Percentiles rank a stretch among this genome's conserved stretches.
Conservation (phyloP, 2,329 filamentous ascomycete genomes). For the Tolypocladium cylindrosporum region DNA sequence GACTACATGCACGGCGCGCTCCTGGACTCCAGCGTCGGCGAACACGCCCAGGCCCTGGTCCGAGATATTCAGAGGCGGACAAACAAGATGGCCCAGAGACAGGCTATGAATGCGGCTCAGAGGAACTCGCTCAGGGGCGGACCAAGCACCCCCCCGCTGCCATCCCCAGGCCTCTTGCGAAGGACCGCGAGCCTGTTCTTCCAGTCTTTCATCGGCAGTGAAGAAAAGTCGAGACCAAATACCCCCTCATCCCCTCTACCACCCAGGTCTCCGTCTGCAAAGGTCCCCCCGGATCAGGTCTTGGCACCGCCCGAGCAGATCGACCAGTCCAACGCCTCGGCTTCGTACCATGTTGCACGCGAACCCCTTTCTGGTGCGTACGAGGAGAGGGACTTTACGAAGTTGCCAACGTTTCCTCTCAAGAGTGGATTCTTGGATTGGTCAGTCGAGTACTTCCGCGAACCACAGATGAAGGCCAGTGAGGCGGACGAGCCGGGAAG, state of each 20-base stretch:
- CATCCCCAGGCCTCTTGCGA: constrained; percentile 49
- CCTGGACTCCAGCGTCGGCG: constrained; percentile 65
- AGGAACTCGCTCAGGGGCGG: constrained; percentile 30
- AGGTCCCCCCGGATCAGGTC: constrained; percentile 30
- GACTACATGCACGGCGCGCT: constrained; percentile 76
- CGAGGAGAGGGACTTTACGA: constrained; percentile 47
- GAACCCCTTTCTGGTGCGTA: constrained; percentile 75
- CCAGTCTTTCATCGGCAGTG: constrained; percentile 43
- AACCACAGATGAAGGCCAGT: constrained; percentile 94
- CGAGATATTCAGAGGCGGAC: constrained; percentile 56
- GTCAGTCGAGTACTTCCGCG: constrained; percentile 95
- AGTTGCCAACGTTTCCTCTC: constrained; percentile 60
- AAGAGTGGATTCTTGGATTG: constrained; percentile 82
- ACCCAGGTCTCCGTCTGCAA: constrained; percentile 21
- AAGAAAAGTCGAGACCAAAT: constrained; percentile 28
- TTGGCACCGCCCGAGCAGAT: constrained; percentile 61
- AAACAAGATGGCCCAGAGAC: constrained; percentile 35
- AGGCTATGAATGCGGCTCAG: constrained; percentile 29
- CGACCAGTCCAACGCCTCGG: constrained; percentile 54
- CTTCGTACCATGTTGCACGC: constrained; percentile 66
- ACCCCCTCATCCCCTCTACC: constrained; percentile 17
- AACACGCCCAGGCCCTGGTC: constrained; percentile 60
- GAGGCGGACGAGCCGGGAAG: constrained; percentile 95
- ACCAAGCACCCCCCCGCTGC: constrained; percentile 31
- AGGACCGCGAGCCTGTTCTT: constrained; percentile 56